These are phyloP conservation scores for Heracleum sosnowskyi DNA, from an alignment of 129 eudicot species.

Conservation along the genomic window DNA sequence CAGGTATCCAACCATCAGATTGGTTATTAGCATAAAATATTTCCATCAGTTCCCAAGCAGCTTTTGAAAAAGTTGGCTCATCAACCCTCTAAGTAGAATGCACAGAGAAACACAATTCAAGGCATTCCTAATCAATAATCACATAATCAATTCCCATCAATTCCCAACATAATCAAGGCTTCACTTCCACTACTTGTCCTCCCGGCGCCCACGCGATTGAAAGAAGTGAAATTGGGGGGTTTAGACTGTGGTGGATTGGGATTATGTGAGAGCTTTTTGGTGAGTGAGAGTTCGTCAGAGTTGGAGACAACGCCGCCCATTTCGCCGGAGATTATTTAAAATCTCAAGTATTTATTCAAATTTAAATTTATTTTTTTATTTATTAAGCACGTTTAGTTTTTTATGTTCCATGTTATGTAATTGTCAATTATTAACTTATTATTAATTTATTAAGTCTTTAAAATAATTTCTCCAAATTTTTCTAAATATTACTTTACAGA, in stretches of 20 bases:
- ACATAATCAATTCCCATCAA: constrained; percentile 54
- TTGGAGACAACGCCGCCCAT: constrained; percentile 55
- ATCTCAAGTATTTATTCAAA: too few relatives aligned
- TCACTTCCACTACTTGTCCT: constrained; percentile 76
- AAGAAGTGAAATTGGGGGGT: constrained; percentile 60
- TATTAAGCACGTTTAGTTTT: too few relatives aligned
- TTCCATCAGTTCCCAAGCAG: constrained; percentile 96
- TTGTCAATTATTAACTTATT: too few relatives aligned
- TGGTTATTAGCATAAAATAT: constrained; percentile 83
- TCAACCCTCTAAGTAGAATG: constrained; percentile 37
- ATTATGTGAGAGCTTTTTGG: constrained; percentile 35
- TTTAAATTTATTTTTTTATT: too few relatives aligned
- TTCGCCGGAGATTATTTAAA: constrained; percentile 28
- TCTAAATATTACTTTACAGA: too few relatives aligned
- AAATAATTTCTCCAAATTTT: too few relatives aligned
- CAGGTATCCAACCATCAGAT: constrained; percentile 79
- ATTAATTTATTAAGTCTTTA: too few relatives aligned
- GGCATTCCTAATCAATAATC: not conserved
- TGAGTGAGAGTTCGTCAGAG: constrained; percentile 41
- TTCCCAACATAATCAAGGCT: too few relatives aligned
- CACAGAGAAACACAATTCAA: not conserved
- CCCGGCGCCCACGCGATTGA: constrained; percentile 67
- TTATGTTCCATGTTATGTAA: too few relatives aligned
- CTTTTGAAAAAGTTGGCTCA: constrained; percentile 69
- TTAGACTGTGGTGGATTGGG: constrained; percentile 56